phyloP scores from a whole-genome alignment of 352 stramenopile species.

The Globisporangium nodosum region DNA sequence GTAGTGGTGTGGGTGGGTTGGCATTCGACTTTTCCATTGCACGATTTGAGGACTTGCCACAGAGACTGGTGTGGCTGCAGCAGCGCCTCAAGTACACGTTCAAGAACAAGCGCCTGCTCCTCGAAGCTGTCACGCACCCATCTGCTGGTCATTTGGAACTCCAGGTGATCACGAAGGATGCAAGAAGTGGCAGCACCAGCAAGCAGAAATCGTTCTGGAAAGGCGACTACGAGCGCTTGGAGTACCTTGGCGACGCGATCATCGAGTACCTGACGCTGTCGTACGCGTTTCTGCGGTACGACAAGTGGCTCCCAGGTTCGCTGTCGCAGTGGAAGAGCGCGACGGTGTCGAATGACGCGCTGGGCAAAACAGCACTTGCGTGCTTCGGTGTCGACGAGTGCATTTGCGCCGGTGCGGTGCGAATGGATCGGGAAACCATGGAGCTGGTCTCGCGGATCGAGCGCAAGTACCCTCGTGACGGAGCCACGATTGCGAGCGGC shows the following conservation, averaged over 20 bases:
- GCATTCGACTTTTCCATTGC: slow-evolving; percentile 51
- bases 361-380: slow-evolving; percentile 74
- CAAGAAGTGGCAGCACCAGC: slow-evolving; percentile 7
- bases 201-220: slow-evolving; percentile 52
- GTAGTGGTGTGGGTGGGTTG: slow-evolving; percentile 14
- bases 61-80: slow-evolving; percentile 54
- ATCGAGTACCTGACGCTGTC: slow-evolving; percentile 88
- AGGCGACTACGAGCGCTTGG: slow-evolving; percentile 85
- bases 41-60: slow-evolving; percentile 50
- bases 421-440: slow-evolving; percentile 65
- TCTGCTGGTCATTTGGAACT: slow-evolving; percentile 64
- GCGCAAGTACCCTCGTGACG: slow-evolving; percentile 32
- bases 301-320: slow-evolving; percentile 70
- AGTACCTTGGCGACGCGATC: slow-evolving; percentile 86
- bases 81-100: slow-evolving; percentile 82
- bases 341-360: slow-evolving; percentile 79
- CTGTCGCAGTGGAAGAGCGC: slow-evolving; percentile 82
- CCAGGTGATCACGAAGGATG: slow-evolving; percentile 17
- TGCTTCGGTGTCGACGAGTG: slow-evolving; percentile 83
- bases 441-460: slow-evolving; percentile 38
- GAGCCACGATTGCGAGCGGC: neutral
- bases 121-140: slow-evolving; percentile 77
- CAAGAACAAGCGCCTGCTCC: slow-evolving; percentile 60
- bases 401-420: slow-evolving; percentile 57
- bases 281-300: slow-evolving; percentile 69